Evolutionary conservation across 192 early-diverging fungal genomes (phyloP).

Genomic region (Linnemannia elongata): DNA sequence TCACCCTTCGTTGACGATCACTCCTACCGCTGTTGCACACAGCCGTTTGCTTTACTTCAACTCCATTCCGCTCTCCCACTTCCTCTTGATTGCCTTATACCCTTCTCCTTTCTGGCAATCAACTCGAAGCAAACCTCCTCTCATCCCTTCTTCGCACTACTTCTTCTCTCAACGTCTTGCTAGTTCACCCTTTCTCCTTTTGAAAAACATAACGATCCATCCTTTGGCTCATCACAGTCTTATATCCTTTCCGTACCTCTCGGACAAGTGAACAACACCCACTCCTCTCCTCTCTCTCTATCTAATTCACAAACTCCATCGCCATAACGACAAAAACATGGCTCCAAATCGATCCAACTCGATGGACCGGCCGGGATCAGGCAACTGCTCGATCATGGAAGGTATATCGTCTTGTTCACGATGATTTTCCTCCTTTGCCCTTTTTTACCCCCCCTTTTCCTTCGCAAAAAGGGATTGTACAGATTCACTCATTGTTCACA

Average conservation of each 20-base stretch:
- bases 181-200: background rate
- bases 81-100: background rate
- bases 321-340: background rate
- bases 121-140: too few relatives aligned
- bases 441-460: background rate
- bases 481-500: too few relatives aligned
- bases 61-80: background rate
- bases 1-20: background rate
- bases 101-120: background rate
- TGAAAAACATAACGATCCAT: background rate
- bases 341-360: conserved; percentile 25
- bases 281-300: conserved; percentile 10
- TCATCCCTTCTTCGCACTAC: background rate
- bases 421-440: background rate
- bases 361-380: conserved; percentile 47
- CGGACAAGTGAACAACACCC: background rate
- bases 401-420: conserved; percentile 8
- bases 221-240: background rate
- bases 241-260: background rate
- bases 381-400: conserved; percentile 48
- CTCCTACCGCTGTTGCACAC: background rate
- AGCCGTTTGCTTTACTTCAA: background rate
- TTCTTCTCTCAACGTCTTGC: background rate
- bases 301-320: conserved; percentile 11
- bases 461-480: too few relatives aligned